phyloP scores from a whole-genome alignment of 2,329 filamentous ascomycete species.

The Xylaria digitata region DNA sequence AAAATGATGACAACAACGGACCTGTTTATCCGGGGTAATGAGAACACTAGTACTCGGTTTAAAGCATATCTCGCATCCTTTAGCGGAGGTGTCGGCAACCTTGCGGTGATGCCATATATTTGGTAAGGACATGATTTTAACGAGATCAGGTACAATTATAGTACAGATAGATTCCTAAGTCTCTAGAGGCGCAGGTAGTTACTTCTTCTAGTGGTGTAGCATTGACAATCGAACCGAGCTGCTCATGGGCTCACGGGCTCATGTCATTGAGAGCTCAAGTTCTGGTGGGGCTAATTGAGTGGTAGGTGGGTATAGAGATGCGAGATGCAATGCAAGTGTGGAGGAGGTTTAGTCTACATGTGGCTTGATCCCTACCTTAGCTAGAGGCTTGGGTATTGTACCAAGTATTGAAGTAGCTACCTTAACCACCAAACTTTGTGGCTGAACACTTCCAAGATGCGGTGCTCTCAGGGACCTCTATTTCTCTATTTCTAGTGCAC shows the following conservation, averaged over 20 bases:
- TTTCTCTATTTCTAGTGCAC: too few species aligned
- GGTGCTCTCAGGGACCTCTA: too few species aligned
- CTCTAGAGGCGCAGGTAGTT: not conserved
- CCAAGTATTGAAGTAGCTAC: not conserved
- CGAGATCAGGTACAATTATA: not conserved
- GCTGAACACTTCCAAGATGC: not conserved
- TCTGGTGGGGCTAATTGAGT: conserved; percentile 7
- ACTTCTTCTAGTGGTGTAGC: not conserved
- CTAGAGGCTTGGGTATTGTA: not conserved
- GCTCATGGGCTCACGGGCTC: not conserved
- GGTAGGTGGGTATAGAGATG: not conserved
- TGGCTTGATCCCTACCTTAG: not conserved
- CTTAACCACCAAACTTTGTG: not conserved
- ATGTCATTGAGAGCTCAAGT: not conserved
- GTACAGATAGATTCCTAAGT: not conserved
- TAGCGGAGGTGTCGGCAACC: conserved; percentile 85
- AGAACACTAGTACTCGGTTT: conserved; percentile 88
- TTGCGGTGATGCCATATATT: conserved; percentile 88
- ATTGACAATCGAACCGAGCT: not conserved
- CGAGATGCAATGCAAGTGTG: not conserved
- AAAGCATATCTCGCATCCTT: conserved; percentile 90
- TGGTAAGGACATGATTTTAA: conserved; percentile 64
- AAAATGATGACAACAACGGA: conserved; percentile 53
- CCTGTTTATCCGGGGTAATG: conserved; percentile 90
- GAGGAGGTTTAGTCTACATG: not conserved